Conservation (phyloP, 2,329 filamentous ascomycete genomes). For the Pseudocercospora pini-densiflorae region DNA sequence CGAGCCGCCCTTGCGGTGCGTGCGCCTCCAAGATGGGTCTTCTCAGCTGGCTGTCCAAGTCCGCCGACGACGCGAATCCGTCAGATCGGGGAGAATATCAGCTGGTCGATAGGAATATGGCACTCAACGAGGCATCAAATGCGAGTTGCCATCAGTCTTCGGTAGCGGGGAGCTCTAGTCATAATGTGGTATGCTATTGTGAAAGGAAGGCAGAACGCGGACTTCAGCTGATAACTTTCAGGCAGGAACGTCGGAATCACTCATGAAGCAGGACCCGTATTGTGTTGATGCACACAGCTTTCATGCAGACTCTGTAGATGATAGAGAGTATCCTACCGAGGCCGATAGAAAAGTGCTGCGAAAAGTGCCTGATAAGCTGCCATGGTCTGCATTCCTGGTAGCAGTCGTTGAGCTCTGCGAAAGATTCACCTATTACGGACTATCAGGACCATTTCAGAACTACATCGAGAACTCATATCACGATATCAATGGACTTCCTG, state of each 20-base stretch:
- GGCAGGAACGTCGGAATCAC: neutral
- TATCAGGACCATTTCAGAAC: constrained; percentile 48
- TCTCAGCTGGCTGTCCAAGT: constrained; percentile 13
- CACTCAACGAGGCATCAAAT: neutral
- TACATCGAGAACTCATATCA: constrained; percentile 50
- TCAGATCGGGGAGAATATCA: constrained; percentile 25
- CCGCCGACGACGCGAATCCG: constrained; percentile 8
- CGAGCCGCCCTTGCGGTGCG: neutral
- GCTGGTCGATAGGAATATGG: constrained; percentile 18
- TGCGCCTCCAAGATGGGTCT: constrained; percentile 16
- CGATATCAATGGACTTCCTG: constrained; percentile 41
- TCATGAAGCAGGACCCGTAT: neutral
- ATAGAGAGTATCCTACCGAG: constrained; percentile 42
- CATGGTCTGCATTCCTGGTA: constrained; percentile 39
- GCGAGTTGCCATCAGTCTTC: neutral
- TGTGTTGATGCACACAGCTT: neutral
- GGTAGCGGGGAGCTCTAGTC: neutral
- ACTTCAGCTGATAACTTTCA: no score
- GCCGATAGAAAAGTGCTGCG: constrained; percentile 48
- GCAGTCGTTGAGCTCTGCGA: constrained; percentile 31
- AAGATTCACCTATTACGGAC: constrained; percentile 33
- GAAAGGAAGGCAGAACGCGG: no score
- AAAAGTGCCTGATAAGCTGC: constrained; percentile 49
- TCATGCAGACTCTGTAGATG: neutral
- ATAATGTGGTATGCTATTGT: neutral